Evolutionary conservation across 2,329 filamentous ascomycete species (phyloP).

Genomic region (Westerdykella sp.): DNA sequence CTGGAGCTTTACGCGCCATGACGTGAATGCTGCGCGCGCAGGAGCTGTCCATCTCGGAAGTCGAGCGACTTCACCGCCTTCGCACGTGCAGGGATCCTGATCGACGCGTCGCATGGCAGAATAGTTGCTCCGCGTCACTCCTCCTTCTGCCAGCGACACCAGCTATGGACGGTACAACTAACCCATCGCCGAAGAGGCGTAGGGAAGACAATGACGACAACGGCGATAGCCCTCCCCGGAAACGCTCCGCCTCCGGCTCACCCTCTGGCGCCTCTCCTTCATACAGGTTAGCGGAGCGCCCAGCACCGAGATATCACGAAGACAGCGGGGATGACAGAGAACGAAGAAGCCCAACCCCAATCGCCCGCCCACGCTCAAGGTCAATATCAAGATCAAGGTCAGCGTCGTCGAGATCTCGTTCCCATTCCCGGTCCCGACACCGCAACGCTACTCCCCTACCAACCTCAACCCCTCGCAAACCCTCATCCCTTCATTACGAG

Average conservation of each 20-base stretch:
- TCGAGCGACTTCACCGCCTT: slow-evolving; percentile 3
- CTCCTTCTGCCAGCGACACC: slow-evolving; percentile 1
- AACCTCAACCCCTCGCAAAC: slow-evolving; percentile 38
- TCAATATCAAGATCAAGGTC: slow-evolving; percentile 12
- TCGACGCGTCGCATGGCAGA: slow-evolving; percentile 1
- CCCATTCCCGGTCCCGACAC: slow-evolving; percentile 13
- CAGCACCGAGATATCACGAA: slow-evolving; percentile 29
- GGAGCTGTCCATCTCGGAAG: not conserved
- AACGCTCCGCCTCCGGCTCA: slow-evolving; percentile 29
- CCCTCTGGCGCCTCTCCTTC: slow-evolving; percentile 22
- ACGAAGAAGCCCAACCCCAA: slow-evolving; percentile 9
- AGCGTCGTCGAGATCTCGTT: slow-evolving; percentile 12
- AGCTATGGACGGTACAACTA: slow-evolving; percentile 15
- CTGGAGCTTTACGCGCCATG: too few relatives aligned
- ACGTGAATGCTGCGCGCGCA: slow-evolving; percentile 2
- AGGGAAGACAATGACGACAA: slow-evolving; percentile 24
- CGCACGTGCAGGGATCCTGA: not conserved
- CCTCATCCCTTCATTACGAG: slow-evolving; percentile 59
- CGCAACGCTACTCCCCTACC: slow-evolving; percentile 33
- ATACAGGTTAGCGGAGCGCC: slow-evolving; percentile 30
- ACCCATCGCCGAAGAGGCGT: slow-evolving; percentile 26
- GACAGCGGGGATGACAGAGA: slow-evolving; percentile 29
- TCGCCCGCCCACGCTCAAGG: slow-evolving; percentile 13
- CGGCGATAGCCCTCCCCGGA: slow-evolving; percentile 20
- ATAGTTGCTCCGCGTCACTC: slow-evolving; percentile 6